Evolutionary conservation across 495 filamentous ascomycete genomes (phyloP), one percentile per base, ranked within the genome.

Genomic region (Aspergillus wentii): DNA sequence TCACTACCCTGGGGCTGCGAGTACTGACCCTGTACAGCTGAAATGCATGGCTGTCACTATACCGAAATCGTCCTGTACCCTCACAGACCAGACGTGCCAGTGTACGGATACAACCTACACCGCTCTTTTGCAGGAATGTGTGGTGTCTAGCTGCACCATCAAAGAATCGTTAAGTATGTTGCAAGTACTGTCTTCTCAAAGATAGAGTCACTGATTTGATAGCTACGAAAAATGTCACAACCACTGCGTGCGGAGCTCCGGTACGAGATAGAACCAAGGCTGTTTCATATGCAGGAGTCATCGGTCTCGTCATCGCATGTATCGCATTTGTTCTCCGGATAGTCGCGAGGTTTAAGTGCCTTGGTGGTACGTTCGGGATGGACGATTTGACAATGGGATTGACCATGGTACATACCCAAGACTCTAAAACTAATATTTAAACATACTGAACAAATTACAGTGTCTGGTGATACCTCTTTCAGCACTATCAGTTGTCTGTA

Each of bases 171-270:
- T 61, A 30, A 51, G 57, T 61, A 41, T 28, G 47, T 39, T 7
- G n/a, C n/a, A n/a, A n/a, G n/a, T n/a, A n/a, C n/a, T n/a, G n/a
- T n/a, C n/a, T n/a, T n/a, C n/a, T n/a, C n/a, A n/a, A n/a, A n/a
- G n/a, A n/a, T n/a, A n/a, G n/a, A n/a, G n/a, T n/a, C n/a, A n/a
- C n/a, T n/a, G n/a, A n/a, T n/a, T n/a, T n/a, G n/a, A n/a, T 30
- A 55, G 56, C 54, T 16, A 60, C 59, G 6, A 62, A 57, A 51
- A 62, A 62, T 45, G 54, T 62, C 31, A 60, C 59, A 1, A 31
- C 43, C 13, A 43, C 49, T 13, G 44, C 47, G 17, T 62, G 59
- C 33, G 44, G 41, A 8, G 51, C 42, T 6, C 59, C 59, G 4
- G 33, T 60, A 5, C 40, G 59, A 10, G 45, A 62, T 42, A 33